Base-by-base conservation (phyloP, 352 stramenopile species). In the Phytophthora constricta region DNA sequence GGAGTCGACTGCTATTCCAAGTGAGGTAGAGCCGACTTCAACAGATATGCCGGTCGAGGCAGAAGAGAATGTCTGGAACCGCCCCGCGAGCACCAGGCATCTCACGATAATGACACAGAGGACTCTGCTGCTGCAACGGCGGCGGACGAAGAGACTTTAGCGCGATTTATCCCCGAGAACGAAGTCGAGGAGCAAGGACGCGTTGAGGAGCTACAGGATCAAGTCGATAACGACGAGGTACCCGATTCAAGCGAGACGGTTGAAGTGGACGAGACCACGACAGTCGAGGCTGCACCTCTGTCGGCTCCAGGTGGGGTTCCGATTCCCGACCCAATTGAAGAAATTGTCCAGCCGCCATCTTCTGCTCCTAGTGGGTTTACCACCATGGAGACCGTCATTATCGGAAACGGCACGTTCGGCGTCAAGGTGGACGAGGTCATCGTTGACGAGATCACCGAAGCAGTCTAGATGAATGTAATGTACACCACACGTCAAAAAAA, bases 371-470 rank as follows among this genome's bases (percentile, higher is more conserved):
- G 3, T 62, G 39, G 28, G 46, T 33, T 47, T 33, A 77, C 67
- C 39, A 66, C 69, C 48, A 60, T 77, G 11, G 71, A 85, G 48
- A 82, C 70, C 17, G 68, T 85, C 17, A 54, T 80, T 23, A 60
- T 75, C 11, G 65, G 58, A 5, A 70, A 81, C 41, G 67, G 50
- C 25, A 81, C 74, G 23, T 71, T 80, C 48, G 76, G 73, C 19
- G 73, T 82, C 62, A 86, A 77, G 55, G 76, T 80, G 52, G 78
- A 84, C 45, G 71, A 74, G 26, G 76, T 87, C 41, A 73, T 89
- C 13, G 53, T 86, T 25, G 80, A 89, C 43, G 80, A 89, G 58
- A 86, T 89, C 60, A 85, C 67, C 0, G 80, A 89, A 26, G 74
- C 80, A 5, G 80, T 89, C 8, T 87, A 71, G 67, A 54, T 72